Percentiles rank a stretch among this genome's conserved stretches.
These are phyloP conservation scores for Termitomyces sp. DNA, from an alignment of 768 basidiomycete species.

Conservation along the genomic window DNA sequence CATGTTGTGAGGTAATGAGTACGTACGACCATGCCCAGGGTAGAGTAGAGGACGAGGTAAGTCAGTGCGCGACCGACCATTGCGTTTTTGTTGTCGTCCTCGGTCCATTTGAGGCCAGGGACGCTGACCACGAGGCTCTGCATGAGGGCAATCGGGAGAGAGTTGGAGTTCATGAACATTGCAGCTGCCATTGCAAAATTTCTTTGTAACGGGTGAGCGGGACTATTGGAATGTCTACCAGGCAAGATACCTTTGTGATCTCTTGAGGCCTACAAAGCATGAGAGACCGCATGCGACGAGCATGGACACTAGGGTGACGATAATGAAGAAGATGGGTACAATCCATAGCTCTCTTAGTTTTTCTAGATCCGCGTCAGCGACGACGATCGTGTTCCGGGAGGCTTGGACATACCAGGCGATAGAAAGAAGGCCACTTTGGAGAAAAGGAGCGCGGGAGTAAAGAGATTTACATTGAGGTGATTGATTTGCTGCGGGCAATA, in stretches of 20 bases:
- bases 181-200: slow-evolving; percentile 76
- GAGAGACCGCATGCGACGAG: slow-evolving; percentile 60
- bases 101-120: slow-evolving; percentile 74
- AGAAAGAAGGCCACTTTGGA: slow-evolving; percentile 94
- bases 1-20: neutral
- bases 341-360: slow-evolving; percentile 83
- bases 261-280: slow-evolving; percentile 57
- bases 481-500: slow-evolving; percentile 58
- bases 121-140: slow-evolving; percentile 84
- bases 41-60: slow-evolving; percentile 89
- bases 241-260: slow-evolving; percentile 63
- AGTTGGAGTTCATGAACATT: slow-evolving; percentile 95
- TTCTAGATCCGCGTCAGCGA: slow-evolving; percentile 27
- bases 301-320: slow-evolving; percentile 74
- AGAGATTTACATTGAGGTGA: slow-evolving; percentile 80
- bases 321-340: slow-evolving; percentile 78
- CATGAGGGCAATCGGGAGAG: slow-evolving; percentile 92
- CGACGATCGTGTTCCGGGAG: too few species aligned
- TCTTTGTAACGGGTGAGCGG: slow-evolving; percentile 28
- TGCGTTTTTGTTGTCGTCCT: slow-evolving; percentile 74
- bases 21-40: slow-evolving; percentile 87
- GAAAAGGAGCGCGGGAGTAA: slow-evolving; percentile 84
- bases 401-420: slow-evolving; percentile 52
- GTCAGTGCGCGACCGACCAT: slow-evolving; percentile 91
- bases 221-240: neutral